Evolutionary conservation across 768 basidiomycete genomes (phyloP).

Genomic region (Boletus insuetus): DNA sequence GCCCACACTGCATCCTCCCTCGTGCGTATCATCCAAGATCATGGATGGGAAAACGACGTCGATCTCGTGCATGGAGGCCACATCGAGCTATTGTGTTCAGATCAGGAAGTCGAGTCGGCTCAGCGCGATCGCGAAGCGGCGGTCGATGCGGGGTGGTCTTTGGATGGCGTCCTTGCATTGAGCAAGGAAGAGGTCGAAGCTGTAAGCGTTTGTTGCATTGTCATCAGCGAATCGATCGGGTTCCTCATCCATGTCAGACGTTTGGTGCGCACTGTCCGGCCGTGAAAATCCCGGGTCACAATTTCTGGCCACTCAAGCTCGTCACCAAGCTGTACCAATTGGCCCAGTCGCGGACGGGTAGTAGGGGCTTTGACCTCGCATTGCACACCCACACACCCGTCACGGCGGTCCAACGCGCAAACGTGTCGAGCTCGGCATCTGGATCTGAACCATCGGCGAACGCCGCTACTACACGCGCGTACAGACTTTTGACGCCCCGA

Average conservation of each 20-base stretch:
- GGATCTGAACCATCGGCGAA: background rate
- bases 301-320: slow-evolving; percentile 81
- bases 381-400: slow-evolving; percentile 79
- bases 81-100: slow-evolving; percentile 46
- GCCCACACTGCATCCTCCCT: slow-evolving; percentile 50
- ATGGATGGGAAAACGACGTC: slow-evolving; percentile 46
- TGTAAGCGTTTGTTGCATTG: slow-evolving; percentile 33
- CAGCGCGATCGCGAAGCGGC: slow-evolving; percentile 54
- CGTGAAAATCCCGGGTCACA: slow-evolving; percentile 51
- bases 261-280: slow-evolving; percentile 48
- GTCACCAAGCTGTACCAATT: slow-evolving; percentile 61
- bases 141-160: slow-evolving; percentile 45
- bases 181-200: slow-evolving; percentile 43
- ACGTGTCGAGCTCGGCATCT: background rate
- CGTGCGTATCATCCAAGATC: slow-evolving; percentile 44
- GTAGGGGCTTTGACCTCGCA: slow-evolving; percentile 38
- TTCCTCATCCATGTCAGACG: slow-evolving; percentile 7
- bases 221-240: background rate
- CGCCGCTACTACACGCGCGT: slow-evolving; percentile 2
- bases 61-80: slow-evolving; percentile 63
- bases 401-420: slow-evolving; percentile 36
- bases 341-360: slow-evolving; percentile 29
- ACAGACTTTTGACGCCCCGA: slow-evolving; percentile 50
- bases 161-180: slow-evolving; percentile 47
- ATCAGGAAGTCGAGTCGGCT: slow-evolving; percentile 39